Evolutionary conservation across 1,139 yeast genomes (phyloP), one percentile per base, ranked within the genome.

Genomic region (Geotrichum citri-aurantii): DNA sequence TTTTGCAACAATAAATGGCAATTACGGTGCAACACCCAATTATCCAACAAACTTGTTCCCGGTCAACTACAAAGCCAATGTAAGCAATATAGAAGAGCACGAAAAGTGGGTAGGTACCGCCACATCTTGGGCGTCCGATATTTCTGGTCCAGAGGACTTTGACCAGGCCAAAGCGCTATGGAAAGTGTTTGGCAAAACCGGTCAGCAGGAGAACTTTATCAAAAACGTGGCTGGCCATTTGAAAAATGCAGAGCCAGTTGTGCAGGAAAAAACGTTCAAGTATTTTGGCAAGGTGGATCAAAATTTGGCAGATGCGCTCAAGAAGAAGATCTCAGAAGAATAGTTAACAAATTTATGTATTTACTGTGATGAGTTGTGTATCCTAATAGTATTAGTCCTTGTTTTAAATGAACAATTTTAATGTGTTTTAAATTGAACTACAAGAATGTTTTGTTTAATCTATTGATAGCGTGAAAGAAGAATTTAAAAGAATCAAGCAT

Each of bases 101-200:
- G 97, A 92, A 77, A 80, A 82, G 63, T 91, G 96, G 92, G 76
- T 79, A 60, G 97, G 97, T 63, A 85, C 95, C 64, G 97, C 96
- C 60, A 78, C 85, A 65, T 88, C 90, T 66, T 88, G 83, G 84
- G 82, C 82, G 60, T 58, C 68, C 44, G 81, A 81, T 50, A 86
- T 84, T 59, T 85, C 80, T 59, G 79, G 77, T 59, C 40, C 49
- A 3, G 50, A 52, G 19, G 96, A 90, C 72, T 84, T 73, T 68
- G 78, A 79, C 69, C 88, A 86, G 76, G 81, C 97, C 68, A 79
- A 86, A 75, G 78, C 73, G 66, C 74, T 79, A 71, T 92, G 88
- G 85, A 78, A 85, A 61, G 93, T 87, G 53, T 81, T 88, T 73
- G 88, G 87, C 62, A 85, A 77, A 72, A 68, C 73, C 31, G 66